phyloP scores from a whole-genome alignment of 1,139 yeast species.

The Saccharomyces hybrid region DNA sequence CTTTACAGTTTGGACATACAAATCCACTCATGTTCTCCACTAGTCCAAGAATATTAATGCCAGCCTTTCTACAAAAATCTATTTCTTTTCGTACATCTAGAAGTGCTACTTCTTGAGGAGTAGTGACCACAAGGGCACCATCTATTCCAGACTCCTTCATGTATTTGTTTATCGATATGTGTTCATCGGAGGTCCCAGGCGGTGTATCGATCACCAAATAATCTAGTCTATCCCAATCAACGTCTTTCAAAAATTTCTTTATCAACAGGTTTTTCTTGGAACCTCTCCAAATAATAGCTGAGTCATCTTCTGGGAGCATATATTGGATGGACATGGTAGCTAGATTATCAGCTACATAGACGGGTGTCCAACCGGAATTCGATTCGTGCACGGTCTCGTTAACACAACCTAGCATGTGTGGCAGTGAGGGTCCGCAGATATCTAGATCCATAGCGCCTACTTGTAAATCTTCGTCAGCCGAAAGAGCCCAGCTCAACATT shows the following conservation, averaged over 20 bases:
- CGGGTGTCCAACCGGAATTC: constrained; percentile 93
- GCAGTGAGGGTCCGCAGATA: constrained; percentile 95
- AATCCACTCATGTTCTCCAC: constrained; percentile 98
- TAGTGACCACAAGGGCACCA: constrained; percentile 91
- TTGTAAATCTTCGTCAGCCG: constrained; percentile 79
- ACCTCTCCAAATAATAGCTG: constrained; percentile 96
- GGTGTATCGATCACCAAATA: constrained; percentile 92
- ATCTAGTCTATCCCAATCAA: constrained; percentile 81
- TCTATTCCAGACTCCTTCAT: constrained; percentile 87
- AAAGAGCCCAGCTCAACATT: constrained; percentile 92
- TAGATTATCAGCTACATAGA: constrained; percentile 86
- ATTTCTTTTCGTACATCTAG: constrained; percentile 93
- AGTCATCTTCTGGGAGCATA: constrained; percentile 88
- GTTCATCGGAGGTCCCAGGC: constrained; percentile 98
- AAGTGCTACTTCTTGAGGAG: constrained; percentile 95
- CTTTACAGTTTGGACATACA: constrained; percentile 91
- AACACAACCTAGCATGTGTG: constrained; percentile 87
- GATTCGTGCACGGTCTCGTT: constrained; percentile 85
- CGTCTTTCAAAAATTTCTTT: constrained; percentile 89
- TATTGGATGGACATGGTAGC: constrained; percentile 95
- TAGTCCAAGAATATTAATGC: constrained; percentile 73
- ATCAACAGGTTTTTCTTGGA: constrained; percentile 88
- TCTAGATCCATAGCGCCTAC: constrained; percentile 96
- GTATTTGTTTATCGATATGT: constrained; percentile 78
- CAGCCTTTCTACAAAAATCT: constrained; percentile 88